Evolutionary conservation across 805 yeast genomes (phyloP).

Genomic region (Starmera pachycereana): DNA sequence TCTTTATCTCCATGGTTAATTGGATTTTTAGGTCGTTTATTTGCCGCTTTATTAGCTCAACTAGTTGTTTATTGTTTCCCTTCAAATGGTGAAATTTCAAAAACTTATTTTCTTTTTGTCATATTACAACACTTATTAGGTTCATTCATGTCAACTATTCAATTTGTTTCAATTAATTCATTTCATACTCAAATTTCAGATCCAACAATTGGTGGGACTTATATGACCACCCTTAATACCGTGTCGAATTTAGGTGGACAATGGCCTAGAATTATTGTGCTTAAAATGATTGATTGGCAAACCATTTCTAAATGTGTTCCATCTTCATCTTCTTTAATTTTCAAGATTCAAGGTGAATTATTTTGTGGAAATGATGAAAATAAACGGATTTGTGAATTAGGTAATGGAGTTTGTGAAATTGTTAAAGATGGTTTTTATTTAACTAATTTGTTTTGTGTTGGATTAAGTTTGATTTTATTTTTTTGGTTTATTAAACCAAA

Average conservation of each 20-base stretch:
- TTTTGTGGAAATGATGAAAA: slow-evolving; percentile 26
- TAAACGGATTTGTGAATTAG: slow-evolving; percentile 38
- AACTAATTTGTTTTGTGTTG: slow-evolving; percentile 64
- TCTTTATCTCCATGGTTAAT: slow-evolving; percentile 84
- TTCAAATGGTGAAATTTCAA: slow-evolving; percentile 30
- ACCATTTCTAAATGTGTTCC: slow-evolving; percentile 54
- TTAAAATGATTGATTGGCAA: slow-evolving; percentile 70
- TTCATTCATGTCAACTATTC: slow-evolving; percentile 89
- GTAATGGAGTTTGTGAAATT: slow-evolving; percentile 46
- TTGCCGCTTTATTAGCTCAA: slow-evolving; percentile 71
- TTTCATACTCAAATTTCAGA: slow-evolving; percentile 95
- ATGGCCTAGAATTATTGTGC: slow-evolving; percentile 86
- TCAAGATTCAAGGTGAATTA: slow-evolving; percentile 9
- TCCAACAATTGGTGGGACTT: slow-evolving; percentile 93
- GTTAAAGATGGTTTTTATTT: slow-evolving; percentile 75
- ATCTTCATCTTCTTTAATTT: slow-evolving; percentile 8
- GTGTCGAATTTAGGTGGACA: slow-evolving; percentile 92
- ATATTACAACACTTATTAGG: slow-evolving; percentile 77
- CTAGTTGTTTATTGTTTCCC: slow-evolving; percentile 69
- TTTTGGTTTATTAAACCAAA: slow-evolving; percentile 55
- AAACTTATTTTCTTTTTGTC: slow-evolving; percentile 54
- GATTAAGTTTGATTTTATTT: slow-evolving; percentile 54
- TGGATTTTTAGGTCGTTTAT: slow-evolving; percentile 75
- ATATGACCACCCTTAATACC: slow-evolving; percentile 93
- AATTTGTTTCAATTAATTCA: slow-evolving; percentile 88